Conservation (phyloP, 768 basidiomycete genomes). For the Mycena metata region DNA sequence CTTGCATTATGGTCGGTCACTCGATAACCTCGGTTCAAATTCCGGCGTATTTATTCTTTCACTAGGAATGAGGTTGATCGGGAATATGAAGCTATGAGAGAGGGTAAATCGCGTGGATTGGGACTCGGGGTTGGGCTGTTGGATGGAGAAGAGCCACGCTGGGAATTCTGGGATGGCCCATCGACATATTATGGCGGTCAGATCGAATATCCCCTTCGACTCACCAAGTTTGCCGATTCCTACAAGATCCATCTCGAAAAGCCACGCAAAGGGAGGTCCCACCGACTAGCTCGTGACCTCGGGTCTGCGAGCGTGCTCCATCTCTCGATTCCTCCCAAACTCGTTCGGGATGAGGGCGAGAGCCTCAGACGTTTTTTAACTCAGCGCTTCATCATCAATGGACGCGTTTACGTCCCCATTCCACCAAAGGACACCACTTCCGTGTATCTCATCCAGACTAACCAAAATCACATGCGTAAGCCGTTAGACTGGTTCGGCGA, state of each 20-base stretch:
- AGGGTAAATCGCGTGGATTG: constrained; percentile 68
- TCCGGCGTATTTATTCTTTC: constrained; percentile 5
- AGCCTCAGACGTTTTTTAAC: constrained; percentile 53
- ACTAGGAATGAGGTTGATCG: constrained; percentile 70
- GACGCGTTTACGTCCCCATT: constrained; percentile 73
- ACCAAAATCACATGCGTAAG: constrained; percentile 61
- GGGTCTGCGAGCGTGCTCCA: constrained; percentile 64
- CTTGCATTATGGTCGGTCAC: constrained; percentile 53
- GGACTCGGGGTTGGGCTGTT: constrained; percentile 53
- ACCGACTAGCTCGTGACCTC: constrained; percentile 74
- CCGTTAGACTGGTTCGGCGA: constrained; percentile 61
- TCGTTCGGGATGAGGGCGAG: constrained; percentile 46
- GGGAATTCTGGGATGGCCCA: constrained; percentile 56
- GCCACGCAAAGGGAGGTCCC: constrained; percentile 71
- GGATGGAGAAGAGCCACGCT: constrained; percentile 50
- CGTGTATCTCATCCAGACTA: constrained; percentile 71
- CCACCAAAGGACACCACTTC: constrained; percentile 70
- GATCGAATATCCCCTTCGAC: constrained; percentile 69
- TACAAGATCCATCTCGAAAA: constrained; percentile 62
- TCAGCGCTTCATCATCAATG: constrained; percentile 72
- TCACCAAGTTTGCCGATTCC: constrained; percentile 46
- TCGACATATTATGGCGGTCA: constrained; percentile 77
- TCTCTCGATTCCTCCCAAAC: constrained; percentile 60
- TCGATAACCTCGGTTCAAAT: background rate
- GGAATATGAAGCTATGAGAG: constrained; percentile 72